These are phyloP conservation scores for Aechmea fasciata DNA, from an alignment of 176 grass and related monocot genomes.

Conservation along the genomic window DNA sequence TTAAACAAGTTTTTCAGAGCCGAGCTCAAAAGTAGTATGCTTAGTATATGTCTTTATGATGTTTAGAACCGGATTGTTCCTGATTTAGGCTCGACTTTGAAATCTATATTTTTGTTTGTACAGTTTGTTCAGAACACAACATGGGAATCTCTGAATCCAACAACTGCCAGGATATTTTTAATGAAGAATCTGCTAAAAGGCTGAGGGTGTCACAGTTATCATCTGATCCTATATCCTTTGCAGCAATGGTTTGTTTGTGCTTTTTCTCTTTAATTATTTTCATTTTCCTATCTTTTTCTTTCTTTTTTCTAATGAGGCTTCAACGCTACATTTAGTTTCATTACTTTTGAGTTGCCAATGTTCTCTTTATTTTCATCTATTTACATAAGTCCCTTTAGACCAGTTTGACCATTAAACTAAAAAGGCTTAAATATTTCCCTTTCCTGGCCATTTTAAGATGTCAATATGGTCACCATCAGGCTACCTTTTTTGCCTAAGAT, in stretches of 20 bases:
- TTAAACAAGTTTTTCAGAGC: too few species aligned
- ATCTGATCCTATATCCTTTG: constrained; percentile 41
- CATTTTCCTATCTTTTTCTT: neutral
- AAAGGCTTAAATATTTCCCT: too few species aligned
- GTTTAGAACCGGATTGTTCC: neutral
- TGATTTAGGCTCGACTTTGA: neutral
- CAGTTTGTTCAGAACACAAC: constrained; percentile 29
- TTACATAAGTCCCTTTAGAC: too few species aligned
- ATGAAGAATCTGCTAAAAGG: constrained; percentile 25
- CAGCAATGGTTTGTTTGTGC: constrained; percentile 16
- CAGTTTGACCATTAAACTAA: too few species aligned
- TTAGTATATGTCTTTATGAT: too few species aligned
- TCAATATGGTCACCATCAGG: too few species aligned
- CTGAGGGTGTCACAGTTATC: constrained; percentile 37
- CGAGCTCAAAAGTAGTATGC: too few species aligned
- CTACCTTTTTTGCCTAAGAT: too few species aligned
- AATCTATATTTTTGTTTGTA: constrained; percentile 5
- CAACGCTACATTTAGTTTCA: too few species aligned
- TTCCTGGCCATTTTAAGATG: too few species aligned
- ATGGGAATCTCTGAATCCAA: constrained; percentile 31
- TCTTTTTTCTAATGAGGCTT: neutral
- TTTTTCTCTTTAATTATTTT: neutral
- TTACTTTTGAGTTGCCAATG: too few species aligned
- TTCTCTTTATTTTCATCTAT: too few species aligned
- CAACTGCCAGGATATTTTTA: constrained; percentile 27